A percentile compares a stretch with the other conserved stretches of the same genome.
Evolutionary conservation across 345 rosid species (phyloP).

Genomic region (Litchi chinensis): DNA sequence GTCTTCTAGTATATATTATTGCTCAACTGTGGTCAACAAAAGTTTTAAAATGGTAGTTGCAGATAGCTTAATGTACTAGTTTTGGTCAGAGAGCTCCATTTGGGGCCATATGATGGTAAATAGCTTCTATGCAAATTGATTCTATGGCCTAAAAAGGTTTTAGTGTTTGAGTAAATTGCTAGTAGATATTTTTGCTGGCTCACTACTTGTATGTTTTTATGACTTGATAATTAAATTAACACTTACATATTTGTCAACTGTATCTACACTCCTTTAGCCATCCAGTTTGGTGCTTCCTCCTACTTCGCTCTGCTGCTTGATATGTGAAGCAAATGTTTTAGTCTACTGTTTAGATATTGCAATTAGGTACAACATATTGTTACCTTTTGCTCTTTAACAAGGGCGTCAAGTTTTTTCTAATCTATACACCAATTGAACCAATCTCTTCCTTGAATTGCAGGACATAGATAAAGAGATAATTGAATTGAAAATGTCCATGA

Average conservation of each 20-base stretch:
- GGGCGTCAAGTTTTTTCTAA: not conserved
- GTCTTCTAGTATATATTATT: not conserved
- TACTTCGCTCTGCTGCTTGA: not conserved
- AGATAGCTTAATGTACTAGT: too few relatives aligned
- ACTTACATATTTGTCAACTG: not conserved
- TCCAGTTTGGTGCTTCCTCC: not conserved
- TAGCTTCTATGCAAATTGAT: not conserved
- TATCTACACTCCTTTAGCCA: not conserved
- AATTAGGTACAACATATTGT: not conserved
- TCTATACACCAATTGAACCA: not conserved
- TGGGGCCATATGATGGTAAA: too few relatives aligned
- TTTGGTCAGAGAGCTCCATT: too few relatives aligned
- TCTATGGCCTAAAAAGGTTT: not conserved
- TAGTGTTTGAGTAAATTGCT: not conserved
- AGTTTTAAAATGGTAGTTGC: too few relatives aligned
- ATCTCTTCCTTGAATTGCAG: slow-evolving; percentile 46
- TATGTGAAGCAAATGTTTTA: not conserved
- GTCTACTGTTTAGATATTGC: not conserved
- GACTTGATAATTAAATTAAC: not conserved
- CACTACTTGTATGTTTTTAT: not conserved
- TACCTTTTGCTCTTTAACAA: not conserved
- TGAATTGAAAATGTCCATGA: slow-evolving; percentile 85
- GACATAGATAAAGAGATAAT: slow-evolving; percentile 95
- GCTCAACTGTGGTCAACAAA: not conserved
- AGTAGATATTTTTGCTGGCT: not conserved